These are phyloP conservation scores for Scenedesmus sp. DNA, from an alignment of 163 green algal genomes.

Conservation along the genomic window DNA sequence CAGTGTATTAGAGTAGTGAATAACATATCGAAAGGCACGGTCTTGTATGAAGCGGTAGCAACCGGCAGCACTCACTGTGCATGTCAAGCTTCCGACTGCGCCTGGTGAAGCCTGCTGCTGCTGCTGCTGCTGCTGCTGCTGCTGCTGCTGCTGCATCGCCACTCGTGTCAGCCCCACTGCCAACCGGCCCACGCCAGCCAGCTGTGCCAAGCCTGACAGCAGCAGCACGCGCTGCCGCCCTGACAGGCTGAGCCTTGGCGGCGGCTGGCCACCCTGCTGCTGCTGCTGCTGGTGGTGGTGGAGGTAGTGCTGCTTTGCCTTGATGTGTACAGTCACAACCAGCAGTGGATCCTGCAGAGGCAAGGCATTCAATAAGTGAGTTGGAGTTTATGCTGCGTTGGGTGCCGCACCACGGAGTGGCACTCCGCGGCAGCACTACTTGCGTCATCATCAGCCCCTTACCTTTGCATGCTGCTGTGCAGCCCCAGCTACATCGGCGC, in stretches of 20 bases:
- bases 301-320: background rate
- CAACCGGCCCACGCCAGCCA: conserved; percentile 9
- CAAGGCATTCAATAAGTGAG: background rate
- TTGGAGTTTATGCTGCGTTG: no score
- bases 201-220: conserved; percentile 14
- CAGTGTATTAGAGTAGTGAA: no score
- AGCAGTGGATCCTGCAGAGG: background rate
- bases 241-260: background rate
- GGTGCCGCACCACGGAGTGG: no score
- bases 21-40: no score
- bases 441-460: no score
- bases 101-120: background rate
- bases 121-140: conserved; percentile 39
- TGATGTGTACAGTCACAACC: background rate
- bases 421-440: no score
- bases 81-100: background rate
- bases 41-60: background rate
- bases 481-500: no score
- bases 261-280: no score
- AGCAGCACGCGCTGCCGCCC: conserved; percentile 14
- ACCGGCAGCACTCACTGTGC: conserved; percentile 7
- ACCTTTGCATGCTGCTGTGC: no score
- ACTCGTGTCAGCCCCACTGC: conserved; percentile 23
- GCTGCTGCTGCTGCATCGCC: background rate
- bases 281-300: conserved; percentile 16